phyloP scores from a whole-genome alignment of 2,329 filamentous ascomycete genomes.

The Fusarium buharicum region DNA sequence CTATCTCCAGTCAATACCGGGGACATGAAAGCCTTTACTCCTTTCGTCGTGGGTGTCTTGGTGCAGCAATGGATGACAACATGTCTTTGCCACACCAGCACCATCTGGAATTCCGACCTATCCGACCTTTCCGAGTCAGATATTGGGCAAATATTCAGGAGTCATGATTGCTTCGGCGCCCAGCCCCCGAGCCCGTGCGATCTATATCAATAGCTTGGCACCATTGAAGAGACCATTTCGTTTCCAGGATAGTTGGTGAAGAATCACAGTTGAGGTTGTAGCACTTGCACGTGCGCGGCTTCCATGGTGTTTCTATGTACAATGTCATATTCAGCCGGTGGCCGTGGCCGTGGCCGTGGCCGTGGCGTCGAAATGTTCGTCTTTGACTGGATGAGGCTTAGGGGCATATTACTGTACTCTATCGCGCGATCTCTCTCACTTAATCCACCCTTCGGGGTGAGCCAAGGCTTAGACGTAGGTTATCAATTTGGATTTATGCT shows the following conservation, averaged over 20 bases:
- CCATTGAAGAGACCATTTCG: constrained; percentile 28
- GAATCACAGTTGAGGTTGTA: constrained; percentile 9
- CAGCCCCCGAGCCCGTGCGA: constrained; percentile 5
- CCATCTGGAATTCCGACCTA: constrained; percentile 16
- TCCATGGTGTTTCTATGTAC: background rate
- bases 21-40: background rate
- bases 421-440: too few species aligned
- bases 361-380: constrained; percentile 10
- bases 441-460: too few species aligned
- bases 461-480: too few species aligned
- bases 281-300: constrained; percentile 3
- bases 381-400: constrained; percentile 17
- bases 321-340: background rate
- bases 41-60: background rate
- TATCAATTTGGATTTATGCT: too few species aligned
- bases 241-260: background rate
- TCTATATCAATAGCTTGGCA: constrained; percentile 11
- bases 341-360: too few species aligned
- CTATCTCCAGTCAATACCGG: constrained; percentile 13
- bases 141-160: constrained; percentile 25
- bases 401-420: too few species aligned
- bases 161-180: background rate
- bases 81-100: constrained; percentile 26
- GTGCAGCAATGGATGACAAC: background rate
- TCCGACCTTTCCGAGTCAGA: background rate